These are phyloP conservation scores for Imleria badia DNA, from an alignment of 768 basidiomycete genomes.

Conservation along the genomic window DNA sequence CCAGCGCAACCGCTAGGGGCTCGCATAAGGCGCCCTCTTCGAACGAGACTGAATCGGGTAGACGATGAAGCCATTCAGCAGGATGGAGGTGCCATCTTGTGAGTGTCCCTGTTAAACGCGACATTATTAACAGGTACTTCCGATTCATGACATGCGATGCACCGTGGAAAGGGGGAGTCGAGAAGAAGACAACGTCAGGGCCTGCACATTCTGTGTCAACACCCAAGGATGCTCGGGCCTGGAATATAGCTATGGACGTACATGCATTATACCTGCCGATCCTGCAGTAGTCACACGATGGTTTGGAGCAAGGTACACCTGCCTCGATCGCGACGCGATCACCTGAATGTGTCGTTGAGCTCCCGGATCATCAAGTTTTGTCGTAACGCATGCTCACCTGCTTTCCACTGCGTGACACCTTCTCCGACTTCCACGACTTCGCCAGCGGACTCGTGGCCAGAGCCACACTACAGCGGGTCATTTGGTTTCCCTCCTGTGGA, in stretches of 20 bases:
- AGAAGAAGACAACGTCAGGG: conserved; percentile 60
- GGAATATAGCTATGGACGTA: conserved; percentile 4
- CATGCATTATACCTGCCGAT: conserved; percentile 68
- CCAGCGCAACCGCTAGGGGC: conserved; percentile 64
- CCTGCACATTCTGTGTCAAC: conserved; percentile 19
- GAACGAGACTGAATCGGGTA: conserved; percentile 60
- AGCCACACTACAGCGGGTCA: conserved; percentile 48
- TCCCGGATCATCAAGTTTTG: not conserved
- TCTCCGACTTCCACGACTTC: conserved; percentile 64
- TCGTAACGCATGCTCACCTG: conserved; percentile 34
- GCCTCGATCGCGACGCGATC: conserved; percentile 71
- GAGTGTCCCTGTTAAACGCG: conserved; percentile 46
- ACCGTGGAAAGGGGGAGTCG: conserved; percentile 70
- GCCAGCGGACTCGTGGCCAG: conserved; percentile 71
- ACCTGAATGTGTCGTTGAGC: conserved; percentile 34
- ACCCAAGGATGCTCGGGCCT: no score
- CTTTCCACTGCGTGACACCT: conserved; percentile 66
- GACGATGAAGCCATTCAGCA: conserved; percentile 64
- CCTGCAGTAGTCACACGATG: conserved; percentile 59
- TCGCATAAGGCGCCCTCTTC: conserved; percentile 71
- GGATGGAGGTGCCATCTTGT: conserved; percentile 68
- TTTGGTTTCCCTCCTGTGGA: not conserved
- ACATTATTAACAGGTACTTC: not conserved
- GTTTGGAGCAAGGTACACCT: conserved; percentile 64
- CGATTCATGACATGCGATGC: not conserved